Percentiles rank a stretch among this genome's conserved stretches.
Conservation (phyloP, 306 rosid species). For the Vigna hirtella region DNA sequence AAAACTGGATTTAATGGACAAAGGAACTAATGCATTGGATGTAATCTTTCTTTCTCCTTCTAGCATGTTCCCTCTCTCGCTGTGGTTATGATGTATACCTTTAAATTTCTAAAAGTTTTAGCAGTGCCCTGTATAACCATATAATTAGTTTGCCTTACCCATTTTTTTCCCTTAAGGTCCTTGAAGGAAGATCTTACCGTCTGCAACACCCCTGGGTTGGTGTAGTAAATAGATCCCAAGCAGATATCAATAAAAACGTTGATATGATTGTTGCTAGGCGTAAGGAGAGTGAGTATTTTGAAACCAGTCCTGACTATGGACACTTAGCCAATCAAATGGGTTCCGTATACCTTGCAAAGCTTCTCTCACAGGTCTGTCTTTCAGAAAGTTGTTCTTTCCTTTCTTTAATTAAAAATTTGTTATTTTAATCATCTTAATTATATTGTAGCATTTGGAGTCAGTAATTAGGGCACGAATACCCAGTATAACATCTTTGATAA, state of each 20-base stretch:
- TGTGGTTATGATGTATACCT: neutral
- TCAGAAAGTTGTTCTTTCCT: constrained; percentile 17
- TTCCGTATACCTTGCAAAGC: constrained; percentile 96
- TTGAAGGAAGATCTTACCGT: constrained; percentile 95
- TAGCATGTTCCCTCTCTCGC: neutral
- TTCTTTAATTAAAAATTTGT: constrained; percentile 10
- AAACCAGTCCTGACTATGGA: constrained; percentile 93
- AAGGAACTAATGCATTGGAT: constrained; percentile 91
- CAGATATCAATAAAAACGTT: constrained; percentile 89
- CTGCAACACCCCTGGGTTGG: constrained; percentile 98
- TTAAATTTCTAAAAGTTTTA: constrained; percentile 16
- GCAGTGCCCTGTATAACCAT: neutral
- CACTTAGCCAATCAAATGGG: constrained; percentile 92
- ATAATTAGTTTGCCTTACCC: constrained; percentile 9
- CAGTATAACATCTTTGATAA: constrained; percentile 85
- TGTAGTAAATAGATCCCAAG: constrained; percentile 95
- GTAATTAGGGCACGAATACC: constrained; percentile 89
- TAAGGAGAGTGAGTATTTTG: constrained; percentile 92
- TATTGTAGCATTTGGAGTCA: constrained; percentile 80
- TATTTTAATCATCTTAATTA: constrained; percentile 45
- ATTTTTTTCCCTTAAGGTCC: constrained; percentile 61
- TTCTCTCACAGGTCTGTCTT: constrained; percentile 81
- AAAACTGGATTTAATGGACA: constrained; percentile 95
- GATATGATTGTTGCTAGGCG: constrained; percentile 92
- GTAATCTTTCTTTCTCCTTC: constrained; percentile 50